A percentile compares a stretch with the other conserved stretches of the same genome.
Conservation (phyloP, 2,329 filamentous ascomycete genomes). For the Raffaelea albimanens region DNA sequence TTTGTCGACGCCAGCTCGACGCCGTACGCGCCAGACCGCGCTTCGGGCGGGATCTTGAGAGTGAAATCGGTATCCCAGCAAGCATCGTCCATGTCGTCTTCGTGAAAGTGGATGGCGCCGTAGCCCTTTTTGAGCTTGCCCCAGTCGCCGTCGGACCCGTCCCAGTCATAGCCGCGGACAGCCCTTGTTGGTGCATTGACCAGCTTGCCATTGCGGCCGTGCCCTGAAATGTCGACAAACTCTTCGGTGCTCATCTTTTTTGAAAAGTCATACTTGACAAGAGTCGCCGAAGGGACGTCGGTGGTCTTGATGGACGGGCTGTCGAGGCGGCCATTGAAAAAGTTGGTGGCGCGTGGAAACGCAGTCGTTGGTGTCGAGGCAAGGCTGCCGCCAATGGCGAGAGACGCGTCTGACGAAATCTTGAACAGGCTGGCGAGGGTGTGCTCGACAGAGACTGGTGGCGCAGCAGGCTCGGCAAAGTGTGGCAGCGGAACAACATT, state of each 20-base stretch:
- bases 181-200: conserved; percentile 5
- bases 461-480: background rate
- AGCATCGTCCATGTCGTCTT: conserved; percentile 7
- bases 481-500: background rate
- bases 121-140: conserved; percentile 1
- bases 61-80: conserved; percentile 5
- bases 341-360: background rate
- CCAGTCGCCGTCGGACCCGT: conserved; percentile 4
- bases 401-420: background rate
- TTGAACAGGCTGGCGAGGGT: background rate
- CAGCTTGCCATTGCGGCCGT: conserved; percentile 1
- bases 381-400: background rate
- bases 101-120: conserved; percentile 7
- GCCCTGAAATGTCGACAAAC: conserved; percentile 1
- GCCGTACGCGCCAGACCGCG: conserved; percentile 2
- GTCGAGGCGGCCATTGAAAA: conserved; percentile 8
- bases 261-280: conserved; percentile 5
- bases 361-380: background rate
- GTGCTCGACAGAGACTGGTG: background rate
- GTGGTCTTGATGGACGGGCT: background rate
- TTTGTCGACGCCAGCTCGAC: background rate
- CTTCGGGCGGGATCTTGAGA: background rate
- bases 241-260: background rate
- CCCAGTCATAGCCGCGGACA: conserved; percentile 6
- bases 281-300: background rate